Evolutionary conservation across 306 rosid species (phyloP).

Genomic region (Cicer bijugum): DNA sequence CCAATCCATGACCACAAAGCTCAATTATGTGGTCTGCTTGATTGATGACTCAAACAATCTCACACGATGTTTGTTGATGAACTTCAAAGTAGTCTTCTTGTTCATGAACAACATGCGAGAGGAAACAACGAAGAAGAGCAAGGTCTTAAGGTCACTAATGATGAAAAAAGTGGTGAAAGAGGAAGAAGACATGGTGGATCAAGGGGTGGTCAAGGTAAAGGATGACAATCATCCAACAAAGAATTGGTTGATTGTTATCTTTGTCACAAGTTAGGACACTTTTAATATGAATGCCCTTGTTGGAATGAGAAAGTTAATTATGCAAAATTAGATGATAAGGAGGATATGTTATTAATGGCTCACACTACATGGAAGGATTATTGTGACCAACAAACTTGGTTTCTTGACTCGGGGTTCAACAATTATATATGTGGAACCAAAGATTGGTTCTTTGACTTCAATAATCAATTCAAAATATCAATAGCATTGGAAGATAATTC

Average conservation of each 20-base stretch:
- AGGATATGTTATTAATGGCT: neutral
- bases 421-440: neutral
- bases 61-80: neutral
- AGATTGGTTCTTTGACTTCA: neutral
- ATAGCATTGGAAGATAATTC: neutral
- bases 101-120: neutral
- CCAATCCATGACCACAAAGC: neutral
- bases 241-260: neutral
- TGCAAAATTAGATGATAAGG: neutral
- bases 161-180: neutral
- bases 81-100: neutral
- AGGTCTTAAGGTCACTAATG: neutral
- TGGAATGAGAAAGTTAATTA: neutral
- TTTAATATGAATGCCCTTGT: neutral
- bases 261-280: neutral
- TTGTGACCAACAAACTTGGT: neutral
- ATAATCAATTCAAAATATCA: neutral
- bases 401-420: neutral
- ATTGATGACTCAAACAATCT: neutral
- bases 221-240: neutral
- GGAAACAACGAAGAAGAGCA: neutral
- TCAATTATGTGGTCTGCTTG: neutral
- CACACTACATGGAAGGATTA: neutral
- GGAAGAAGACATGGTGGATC: neutral
- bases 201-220: neutral